Percentiles rank a stretch among this genome's conserved stretches.
Conservation (phyloP, 345 rosid species). For the Heritiera littoralis region DNA sequence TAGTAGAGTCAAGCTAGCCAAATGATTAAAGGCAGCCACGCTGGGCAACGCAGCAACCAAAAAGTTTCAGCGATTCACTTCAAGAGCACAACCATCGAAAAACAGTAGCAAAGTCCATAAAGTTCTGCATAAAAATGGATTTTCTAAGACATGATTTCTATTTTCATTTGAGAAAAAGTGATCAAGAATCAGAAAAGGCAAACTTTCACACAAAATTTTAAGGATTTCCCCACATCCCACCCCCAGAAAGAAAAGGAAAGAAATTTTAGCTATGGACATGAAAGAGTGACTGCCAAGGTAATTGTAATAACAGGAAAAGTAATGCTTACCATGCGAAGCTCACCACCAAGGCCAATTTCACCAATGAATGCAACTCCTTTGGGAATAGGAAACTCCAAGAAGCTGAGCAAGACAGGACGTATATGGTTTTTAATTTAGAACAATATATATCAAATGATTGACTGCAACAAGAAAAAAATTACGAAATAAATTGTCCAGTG, state of each 20-base stretch:
- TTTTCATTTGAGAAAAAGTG: not conserved
- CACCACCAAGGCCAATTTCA: constrained; percentile 87
- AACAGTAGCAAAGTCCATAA: not conserved
- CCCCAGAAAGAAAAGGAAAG: not conserved
- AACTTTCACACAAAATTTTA: not conserved
- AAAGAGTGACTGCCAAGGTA: not conserved
- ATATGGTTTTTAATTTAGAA: not conserved
- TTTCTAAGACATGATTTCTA: not conserved
- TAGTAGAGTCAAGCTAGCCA: not conserved
- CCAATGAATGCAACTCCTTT: constrained; percentile 73
- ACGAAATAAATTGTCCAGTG: not conserved
- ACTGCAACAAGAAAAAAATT: not conserved
- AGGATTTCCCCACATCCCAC: not conserved
- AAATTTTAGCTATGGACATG: too few relatives aligned
- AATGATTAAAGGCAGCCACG: not conserved
- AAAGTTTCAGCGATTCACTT: not conserved
- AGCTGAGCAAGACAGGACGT: constrained; percentile 48
- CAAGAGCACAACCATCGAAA: not conserved
- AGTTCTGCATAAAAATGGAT: not conserved
- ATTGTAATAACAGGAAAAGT: not conserved
- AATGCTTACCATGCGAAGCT: constrained; percentile 68
- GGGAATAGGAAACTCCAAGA: constrained; percentile 91
- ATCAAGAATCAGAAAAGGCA: not conserved
- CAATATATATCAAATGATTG: not conserved
- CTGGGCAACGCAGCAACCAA: not conserved